Evolutionary conservation across 345 rosid genomes (phyloP).

Genomic region (Brassica nigra): DNA sequence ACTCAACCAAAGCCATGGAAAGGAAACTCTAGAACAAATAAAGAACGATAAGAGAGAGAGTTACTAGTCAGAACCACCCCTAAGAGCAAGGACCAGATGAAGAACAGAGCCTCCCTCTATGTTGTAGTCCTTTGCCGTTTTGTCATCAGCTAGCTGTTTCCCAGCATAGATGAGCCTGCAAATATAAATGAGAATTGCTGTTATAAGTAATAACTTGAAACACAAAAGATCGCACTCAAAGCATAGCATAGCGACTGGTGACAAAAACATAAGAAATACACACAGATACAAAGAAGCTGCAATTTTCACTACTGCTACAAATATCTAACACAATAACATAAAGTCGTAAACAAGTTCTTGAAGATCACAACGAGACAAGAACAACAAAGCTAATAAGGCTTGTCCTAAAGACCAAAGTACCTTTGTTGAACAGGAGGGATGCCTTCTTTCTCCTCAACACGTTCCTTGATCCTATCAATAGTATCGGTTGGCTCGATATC

Average conservation of each 20-base stretch:
- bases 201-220: background rate
- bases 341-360: background rate
- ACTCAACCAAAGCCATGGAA: background rate
- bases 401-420: slow-evolving; percentile 13
- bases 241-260: background rate
- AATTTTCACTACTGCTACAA: background rate
- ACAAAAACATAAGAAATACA: background rate
- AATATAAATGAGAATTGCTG: background rate
- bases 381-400: too few species aligned
- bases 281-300: background rate
- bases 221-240: background rate
- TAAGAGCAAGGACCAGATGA: background rate
- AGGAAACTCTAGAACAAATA: background rate
- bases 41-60: background rate
- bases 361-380: background rate
- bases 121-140: background rate
- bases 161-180: background rate
- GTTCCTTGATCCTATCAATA: slow-evolving; percentile 87
- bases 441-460: slow-evolving; percentile 96
- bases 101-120: slow-evolving; percentile 6
- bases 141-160: background rate
- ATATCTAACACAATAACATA: too few species aligned
- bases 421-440: slow-evolving; percentile 98
- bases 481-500: slow-evolving; percentile 94
- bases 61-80: background rate